phyloP scores from a whole-genome alignment of 345 rosid genomes.

The Tarenaya hassleriana region DNA sequence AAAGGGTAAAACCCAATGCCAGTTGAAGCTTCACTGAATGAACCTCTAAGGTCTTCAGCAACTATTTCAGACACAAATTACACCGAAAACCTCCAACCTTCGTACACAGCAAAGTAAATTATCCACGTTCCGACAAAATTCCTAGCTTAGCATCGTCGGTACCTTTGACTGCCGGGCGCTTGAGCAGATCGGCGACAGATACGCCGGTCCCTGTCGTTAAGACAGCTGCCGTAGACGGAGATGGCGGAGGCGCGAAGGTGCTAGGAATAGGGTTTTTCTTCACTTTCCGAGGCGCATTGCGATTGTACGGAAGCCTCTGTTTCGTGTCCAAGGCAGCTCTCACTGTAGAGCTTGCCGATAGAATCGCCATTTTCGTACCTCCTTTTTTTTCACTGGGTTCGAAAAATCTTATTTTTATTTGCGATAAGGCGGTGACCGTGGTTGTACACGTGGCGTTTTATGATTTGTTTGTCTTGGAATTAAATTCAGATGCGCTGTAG shows the following conservation, averaged over 20 bases:
- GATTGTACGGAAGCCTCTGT: constrained; percentile 59
- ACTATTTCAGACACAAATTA: not conserved
- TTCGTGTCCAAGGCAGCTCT: constrained; percentile 71
- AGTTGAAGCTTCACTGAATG: not conserved
- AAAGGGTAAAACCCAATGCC: not conserved
- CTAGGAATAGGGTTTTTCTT: constrained; percentile 25
- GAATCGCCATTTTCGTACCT: constrained; percentile 27
- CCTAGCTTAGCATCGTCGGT: not conserved
- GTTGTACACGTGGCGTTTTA: not conserved
- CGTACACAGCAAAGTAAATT: not conserved
- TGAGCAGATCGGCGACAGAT: constrained; percentile 55
- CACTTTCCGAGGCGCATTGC: constrained; percentile 56
- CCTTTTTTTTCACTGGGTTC: not conserved
- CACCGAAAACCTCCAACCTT: too few species aligned
- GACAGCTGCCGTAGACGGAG: constrained; percentile 26
- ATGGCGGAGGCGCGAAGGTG: constrained; percentile 24
- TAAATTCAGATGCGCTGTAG: too few species aligned
- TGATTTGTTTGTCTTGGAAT: constrained; percentile 3
- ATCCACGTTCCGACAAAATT: not conserved
- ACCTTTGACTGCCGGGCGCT: constrained; percentile 48
- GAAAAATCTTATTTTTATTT: not conserved
- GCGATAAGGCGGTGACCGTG: constrained; percentile 18
- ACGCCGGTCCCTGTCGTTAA: constrained; percentile 22
- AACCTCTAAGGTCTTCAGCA: too few species aligned
- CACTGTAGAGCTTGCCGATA: constrained; percentile 34